Conservation (phyloP, 2,329 filamentous ascomycete species). For the Aspergillus texensis region DNA sequence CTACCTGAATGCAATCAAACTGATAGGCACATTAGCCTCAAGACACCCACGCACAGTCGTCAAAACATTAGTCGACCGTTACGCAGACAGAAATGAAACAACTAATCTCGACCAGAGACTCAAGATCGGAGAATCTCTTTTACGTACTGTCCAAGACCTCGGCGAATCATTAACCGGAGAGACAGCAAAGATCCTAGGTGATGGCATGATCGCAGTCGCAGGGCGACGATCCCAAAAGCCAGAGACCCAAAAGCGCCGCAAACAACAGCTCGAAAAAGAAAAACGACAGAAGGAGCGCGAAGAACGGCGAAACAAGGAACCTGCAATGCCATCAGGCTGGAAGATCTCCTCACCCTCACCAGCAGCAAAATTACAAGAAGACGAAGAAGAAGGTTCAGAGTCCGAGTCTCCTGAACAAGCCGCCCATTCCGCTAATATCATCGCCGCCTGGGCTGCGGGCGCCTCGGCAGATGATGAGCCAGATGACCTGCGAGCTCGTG, state of each 20-base stretch:
- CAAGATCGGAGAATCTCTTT: slow-evolving; percentile 44
- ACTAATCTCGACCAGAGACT: slow-evolving; percentile 43
- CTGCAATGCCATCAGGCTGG: slow-evolving; percentile 34
- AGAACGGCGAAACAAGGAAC: slow-evolving; percentile 28
- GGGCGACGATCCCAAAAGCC: slow-evolving; percentile 42
- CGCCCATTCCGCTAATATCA: slow-evolving; percentile 37
- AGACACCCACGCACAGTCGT: slow-evolving; percentile 46
- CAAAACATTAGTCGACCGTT: slow-evolving; percentile 44
- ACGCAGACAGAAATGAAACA: slow-evolving; percentile 42
- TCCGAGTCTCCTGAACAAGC: slow-evolving; percentile 38
- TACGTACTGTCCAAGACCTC: slow-evolving; percentile 46
- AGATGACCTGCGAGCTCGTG: slow-evolving; percentile 46
- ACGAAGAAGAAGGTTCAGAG: slow-evolving; percentile 36
- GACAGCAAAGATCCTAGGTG: slow-evolving; percentile 40
- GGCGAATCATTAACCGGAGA: slow-evolving; percentile 42
- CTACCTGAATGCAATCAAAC: slow-evolving; percentile 47
- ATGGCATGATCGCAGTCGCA: slow-evolving; percentile 43
- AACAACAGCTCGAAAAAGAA: slow-evolving; percentile 30
- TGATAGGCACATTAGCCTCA: slow-evolving; percentile 44
- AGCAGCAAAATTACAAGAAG: slow-evolving; percentile 12
- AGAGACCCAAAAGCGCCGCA: slow-evolving; percentile 35
- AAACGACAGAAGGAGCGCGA: slow-evolving; percentile 31
- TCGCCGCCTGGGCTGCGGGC: slow-evolving; percentile 46
- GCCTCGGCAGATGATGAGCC: slow-evolving; percentile 40
- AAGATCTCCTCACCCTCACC: slow-evolving; percentile 25